phyloP scores from a whole-genome alignment of 371 early-diverging fungal genomes.

The Mortierella sp. region DNA sequence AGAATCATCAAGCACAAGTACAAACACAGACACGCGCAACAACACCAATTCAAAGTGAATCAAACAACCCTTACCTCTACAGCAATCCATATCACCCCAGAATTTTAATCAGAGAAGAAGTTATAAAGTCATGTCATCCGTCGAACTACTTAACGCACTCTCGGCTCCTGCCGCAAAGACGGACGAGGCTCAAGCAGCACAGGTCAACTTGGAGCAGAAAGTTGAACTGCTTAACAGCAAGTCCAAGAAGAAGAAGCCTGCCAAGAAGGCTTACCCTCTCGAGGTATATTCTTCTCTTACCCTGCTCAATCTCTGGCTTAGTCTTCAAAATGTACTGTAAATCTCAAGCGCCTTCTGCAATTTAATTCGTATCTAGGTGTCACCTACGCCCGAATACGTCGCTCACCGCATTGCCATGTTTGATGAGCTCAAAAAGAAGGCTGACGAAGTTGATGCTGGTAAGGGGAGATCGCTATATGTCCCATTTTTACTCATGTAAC shows the following conservation, averaged over 20 bases:
- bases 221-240: conserved; percentile 25
- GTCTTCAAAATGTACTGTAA: not conserved
- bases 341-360: not conserved
- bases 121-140: not conserved
- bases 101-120: not conserved
- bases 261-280: conserved; percentile 60
- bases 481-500: not conserved
- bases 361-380: conserved; percentile 56
- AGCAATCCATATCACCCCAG: not conserved
- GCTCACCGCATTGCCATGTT: conserved; percentile 92
- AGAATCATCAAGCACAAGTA: not conserved
- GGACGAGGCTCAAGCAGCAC: not conserved
- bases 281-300: conserved; percentile 57
- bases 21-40: not conserved
- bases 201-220: not conserved
- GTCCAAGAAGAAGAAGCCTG: conserved; percentile 56
- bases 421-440: conserved; percentile 83
- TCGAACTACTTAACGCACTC: conserved; percentile 2
- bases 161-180: conserved; percentile 1
- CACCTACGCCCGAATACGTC: conserved; percentile 85
- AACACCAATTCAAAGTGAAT: not conserved
- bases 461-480: conserved; percentile 14
- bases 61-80: not conserved
- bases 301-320: no score
- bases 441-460: conserved; percentile 87